Conservation (phyloP, 2,329 filamentous ascomycete genomes). For the Botryotinia narcissicola region DNA sequence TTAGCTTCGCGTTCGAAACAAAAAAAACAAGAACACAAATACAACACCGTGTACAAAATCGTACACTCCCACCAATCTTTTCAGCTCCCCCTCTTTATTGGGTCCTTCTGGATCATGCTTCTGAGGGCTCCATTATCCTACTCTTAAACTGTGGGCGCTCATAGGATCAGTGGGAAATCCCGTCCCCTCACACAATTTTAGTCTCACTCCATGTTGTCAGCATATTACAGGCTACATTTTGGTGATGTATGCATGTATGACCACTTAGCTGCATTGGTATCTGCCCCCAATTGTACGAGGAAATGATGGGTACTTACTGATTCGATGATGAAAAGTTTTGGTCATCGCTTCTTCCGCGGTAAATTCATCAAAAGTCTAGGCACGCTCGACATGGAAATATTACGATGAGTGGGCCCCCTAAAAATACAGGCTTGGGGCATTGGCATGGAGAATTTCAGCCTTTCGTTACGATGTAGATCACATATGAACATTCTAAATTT, state of each 20-base stretch:
- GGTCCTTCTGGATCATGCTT: neutral
- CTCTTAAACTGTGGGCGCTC: neutral
- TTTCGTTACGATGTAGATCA: neutral
- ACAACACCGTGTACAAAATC: slow-evolving; percentile 10
- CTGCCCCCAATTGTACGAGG: neutral
- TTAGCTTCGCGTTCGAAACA: neutral
- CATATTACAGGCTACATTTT: slow-evolving; percentile 6
- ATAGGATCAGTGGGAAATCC: neutral
- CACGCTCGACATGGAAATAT: neutral
- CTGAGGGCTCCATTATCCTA: neutral
- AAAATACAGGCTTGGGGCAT: neutral
- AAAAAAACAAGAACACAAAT: neutral
- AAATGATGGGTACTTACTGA: neutral
- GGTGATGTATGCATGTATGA: neutral
- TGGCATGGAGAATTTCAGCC: neutral
- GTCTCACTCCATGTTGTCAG: slow-evolving; percentile 7
- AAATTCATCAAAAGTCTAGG: neutral
- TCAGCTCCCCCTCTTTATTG: slow-evolving; percentile 12
- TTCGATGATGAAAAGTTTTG: neutral
- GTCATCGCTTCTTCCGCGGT: neutral
- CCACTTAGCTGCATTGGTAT: neutral
- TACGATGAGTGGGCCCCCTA: neutral
- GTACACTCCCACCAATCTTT: neutral
- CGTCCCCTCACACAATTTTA: neutral
- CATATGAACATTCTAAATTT: neutral